These are phyloP conservation scores for Aspergillus fumigatus DNA, from an alignment of 2,329 filamentous ascomycete species.

Conservation along the genomic window DNA sequence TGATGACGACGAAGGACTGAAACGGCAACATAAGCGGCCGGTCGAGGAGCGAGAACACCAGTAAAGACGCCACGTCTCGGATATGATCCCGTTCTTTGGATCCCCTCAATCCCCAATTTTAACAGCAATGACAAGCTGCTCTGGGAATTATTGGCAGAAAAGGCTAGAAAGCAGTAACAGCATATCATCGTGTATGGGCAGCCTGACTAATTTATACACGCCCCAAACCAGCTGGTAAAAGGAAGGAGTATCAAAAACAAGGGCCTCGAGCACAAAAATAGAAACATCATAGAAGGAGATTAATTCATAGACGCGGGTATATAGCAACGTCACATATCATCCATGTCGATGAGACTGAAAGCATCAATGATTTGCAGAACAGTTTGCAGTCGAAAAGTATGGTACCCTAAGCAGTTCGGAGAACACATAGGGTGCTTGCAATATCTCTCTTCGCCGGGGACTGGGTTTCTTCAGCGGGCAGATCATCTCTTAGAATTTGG, in stretches of 20 bases:
- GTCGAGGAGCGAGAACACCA: background rate
- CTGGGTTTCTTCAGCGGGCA: background rate
- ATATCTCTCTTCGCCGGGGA: background rate
- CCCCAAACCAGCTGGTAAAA: constrained; percentile 5
- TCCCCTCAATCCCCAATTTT: background rate
- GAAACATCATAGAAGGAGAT: constrained; percentile 2
- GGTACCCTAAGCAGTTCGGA: background rate
- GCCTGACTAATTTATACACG: background rate
- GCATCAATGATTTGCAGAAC: background rate
- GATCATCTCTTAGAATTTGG: background rate
- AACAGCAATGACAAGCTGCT: background rate
- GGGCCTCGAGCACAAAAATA: constrained; percentile 5
- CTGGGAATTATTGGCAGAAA: background rate
- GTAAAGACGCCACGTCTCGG: background rate
- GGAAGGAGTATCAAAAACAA: constrained; percentile 5
- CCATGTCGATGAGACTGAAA: constrained; percentile 1
- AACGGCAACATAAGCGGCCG: background rate
- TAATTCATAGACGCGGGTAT: constrained; percentile 16
- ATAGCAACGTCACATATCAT: constrained; percentile 15
- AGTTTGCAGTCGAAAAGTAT: background rate
- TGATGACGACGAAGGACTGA: background rate
- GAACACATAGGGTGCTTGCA: background rate
- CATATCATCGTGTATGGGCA: background rate
- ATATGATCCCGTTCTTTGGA: background rate
- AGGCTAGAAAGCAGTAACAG: background rate